Conservation (phyloP, 2,329 filamentous ascomycete genomes). For the Arachnomyces sp. region DNA sequence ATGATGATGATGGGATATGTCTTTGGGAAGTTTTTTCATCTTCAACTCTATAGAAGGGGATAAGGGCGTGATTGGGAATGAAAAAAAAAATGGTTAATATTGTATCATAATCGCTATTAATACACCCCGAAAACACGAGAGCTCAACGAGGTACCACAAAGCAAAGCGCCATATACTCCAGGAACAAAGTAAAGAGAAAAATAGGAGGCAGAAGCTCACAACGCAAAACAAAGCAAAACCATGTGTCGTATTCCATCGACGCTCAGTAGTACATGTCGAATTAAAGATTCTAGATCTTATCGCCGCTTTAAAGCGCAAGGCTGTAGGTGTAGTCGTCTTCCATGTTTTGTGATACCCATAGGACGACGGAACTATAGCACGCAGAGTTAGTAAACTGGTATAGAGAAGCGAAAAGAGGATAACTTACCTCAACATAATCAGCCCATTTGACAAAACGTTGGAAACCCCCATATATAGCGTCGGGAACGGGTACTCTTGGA, state of each 20-base stretch:
- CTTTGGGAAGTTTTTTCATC: no score
- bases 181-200: no score
- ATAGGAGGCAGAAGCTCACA: no score
- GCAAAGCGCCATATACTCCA: no score
- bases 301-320: slow-evolving; percentile 48
- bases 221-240: no score
- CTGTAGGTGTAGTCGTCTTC: slow-evolving; percentile 67
- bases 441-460: slow-evolving; percentile 55
- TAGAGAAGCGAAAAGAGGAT: neutral
- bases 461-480: slow-evolving; percentile 60
- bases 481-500: slow-evolving; percentile 50
- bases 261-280: no score
- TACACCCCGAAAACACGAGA: neutral
- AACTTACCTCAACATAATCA: slow-evolving; percentile 59
- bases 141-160: neutral
- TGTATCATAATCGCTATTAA: no score
- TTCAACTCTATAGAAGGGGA: no score
- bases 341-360: slow-evolving; percentile 65
- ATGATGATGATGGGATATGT: no score
- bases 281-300: neutral
- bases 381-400: neutral
- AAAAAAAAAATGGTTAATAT: neutral
- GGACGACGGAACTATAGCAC: slow-evolving; percentile 47
- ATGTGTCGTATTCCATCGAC: no score
- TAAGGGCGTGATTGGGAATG: neutral